phyloP scores from a whole-genome alignment of 2,329 filamentous ascomycete species.

The Neonectria faginata region DNA sequence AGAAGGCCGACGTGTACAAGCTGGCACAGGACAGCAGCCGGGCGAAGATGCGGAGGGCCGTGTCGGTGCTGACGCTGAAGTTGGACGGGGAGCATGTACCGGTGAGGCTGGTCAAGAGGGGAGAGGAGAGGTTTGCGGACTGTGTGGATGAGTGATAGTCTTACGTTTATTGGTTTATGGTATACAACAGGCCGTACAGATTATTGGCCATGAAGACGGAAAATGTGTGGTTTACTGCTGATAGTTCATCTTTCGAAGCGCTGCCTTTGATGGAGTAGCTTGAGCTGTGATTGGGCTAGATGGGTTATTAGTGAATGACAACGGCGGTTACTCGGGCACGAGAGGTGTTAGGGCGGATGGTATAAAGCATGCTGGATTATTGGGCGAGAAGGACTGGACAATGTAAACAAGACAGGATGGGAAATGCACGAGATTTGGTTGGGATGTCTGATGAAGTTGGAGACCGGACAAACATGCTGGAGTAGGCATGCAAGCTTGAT shows the following conservation, averaged over 20 bases:
- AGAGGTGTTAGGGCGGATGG: too few relatives aligned
- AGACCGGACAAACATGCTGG: neutral
- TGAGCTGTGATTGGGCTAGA: conserved; percentile 11
- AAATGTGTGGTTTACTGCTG: neutral
- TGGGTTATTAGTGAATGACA: conserved; percentile 1
- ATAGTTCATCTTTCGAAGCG: neutral
- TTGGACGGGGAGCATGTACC: conserved; percentile 73
- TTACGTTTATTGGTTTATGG: neutral
- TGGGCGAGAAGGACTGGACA: neutral
- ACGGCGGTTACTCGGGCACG: neutral
- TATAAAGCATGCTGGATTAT: neutral
- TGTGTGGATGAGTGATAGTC: conserved; percentile 46
- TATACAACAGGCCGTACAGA: neutral
- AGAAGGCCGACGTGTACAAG: conserved; percentile 67
- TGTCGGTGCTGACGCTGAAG: conserved; percentile 78
- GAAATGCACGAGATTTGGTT: neutral
- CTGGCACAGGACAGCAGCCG: conserved; percentile 69
- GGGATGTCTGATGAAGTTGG: neutral
- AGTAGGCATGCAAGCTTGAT: neutral
- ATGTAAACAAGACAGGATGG: neutral
- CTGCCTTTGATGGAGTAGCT: neutral
- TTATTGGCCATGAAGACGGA: neutral
- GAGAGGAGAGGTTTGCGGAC: conserved; percentile 74
- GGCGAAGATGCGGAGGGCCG: conserved; percentile 65
- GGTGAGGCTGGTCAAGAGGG: conserved; percentile 75